Evolutionary conservation across 805 yeast genomes (phyloP).

Genomic region (Cyberlindnera misumaiensis): DNA sequence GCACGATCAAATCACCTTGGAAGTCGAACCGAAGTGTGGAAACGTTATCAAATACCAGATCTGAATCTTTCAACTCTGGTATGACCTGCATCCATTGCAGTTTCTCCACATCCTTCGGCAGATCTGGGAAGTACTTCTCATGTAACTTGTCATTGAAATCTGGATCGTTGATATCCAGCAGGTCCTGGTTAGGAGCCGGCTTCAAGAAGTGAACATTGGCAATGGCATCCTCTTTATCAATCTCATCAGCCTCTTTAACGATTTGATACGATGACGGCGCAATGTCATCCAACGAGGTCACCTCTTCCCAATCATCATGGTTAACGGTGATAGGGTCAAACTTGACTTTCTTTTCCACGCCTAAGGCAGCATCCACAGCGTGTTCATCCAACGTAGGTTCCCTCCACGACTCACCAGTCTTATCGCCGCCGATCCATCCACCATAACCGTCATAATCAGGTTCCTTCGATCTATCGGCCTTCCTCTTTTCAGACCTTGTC

Average conservation of each 20-base stretch:
- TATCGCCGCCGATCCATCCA: slow-evolving; percentile 26
- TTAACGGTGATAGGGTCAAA: slow-evolving; percentile 28
- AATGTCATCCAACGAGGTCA: slow-evolving; percentile 41
- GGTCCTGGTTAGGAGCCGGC: slow-evolving; percentile 33
- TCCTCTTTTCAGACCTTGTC: slow-evolving; percentile 46
- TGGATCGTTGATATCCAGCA: slow-evolving; percentile 66
- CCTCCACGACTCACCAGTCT: slow-evolving; percentile 19
- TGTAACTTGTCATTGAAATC: slow-evolving; percentile 73
- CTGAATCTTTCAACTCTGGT: slow-evolving; percentile 31
- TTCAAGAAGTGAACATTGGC: slow-evolving; percentile 60
- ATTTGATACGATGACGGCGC: slow-evolving; percentile 45
- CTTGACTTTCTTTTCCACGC: slow-evolving; percentile 24
- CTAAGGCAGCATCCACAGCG: slow-evolving; percentile 17
- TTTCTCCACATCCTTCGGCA: slow-evolving; percentile 75
- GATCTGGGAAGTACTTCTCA: slow-evolving; percentile 80
- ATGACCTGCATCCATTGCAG: slow-evolving; percentile 89
- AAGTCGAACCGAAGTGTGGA: slow-evolving; percentile 83
- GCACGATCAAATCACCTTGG: slow-evolving; percentile 67
- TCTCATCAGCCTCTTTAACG: slow-evolving; percentile 37
- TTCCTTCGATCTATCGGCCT: slow-evolving; percentile 13
- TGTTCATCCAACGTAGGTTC: slow-evolving; percentile 14
- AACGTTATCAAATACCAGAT: slow-evolving; percentile 36
- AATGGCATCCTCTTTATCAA: slow-evolving; percentile 35
- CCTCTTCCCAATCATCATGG: slow-evolving; percentile 40
- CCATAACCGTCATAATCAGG: slow-evolving; percentile 22